Evolutionary conservation across 2,329 filamentous ascomycete genomes (phyloP).

Genomic region (Beauveria varroae): DNA sequence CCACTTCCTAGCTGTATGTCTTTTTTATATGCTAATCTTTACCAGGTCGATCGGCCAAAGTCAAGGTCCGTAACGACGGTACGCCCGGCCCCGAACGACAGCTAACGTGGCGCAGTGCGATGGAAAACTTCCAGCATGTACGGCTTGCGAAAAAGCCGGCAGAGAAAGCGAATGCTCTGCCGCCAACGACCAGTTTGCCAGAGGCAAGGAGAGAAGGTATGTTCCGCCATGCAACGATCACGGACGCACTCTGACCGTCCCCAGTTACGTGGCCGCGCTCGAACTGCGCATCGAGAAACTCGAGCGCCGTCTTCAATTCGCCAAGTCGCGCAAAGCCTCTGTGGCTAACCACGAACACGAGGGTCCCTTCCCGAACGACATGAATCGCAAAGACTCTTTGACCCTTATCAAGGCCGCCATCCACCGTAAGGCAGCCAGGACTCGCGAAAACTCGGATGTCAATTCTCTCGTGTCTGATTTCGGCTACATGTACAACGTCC

Average conservation of each 20-base stretch:
- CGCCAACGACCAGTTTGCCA: slow-evolving; percentile 90
- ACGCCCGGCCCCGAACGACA: neutral
- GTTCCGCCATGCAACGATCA: neutral
- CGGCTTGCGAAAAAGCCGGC: slow-evolving; percentile 87
- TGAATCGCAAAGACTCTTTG: slow-evolving; percentile 57
- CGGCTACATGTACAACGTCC: slow-evolving; percentile 64
- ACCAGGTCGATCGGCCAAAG: slow-evolving; percentile 77
- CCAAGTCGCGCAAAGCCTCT: slow-evolving; percentile 63
- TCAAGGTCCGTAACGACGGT: slow-evolving; percentile 53
- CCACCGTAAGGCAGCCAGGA: slow-evolving; percentile 55
- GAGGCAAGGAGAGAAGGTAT: slow-evolving; percentile 86
- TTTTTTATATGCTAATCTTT: slow-evolving; percentile 6
- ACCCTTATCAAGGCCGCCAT: slow-evolving; percentile 55
- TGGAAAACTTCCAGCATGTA: slow-evolving; percentile 90
- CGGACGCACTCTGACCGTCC: slow-evolving; percentile 11
- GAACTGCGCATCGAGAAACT: slow-evolving; percentile 85
- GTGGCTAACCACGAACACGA: slow-evolving; percentile 58
- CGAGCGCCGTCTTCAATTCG: slow-evolving; percentile 67
- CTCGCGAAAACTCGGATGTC: slow-evolving; percentile 73
- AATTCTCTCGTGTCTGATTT: slow-evolving; percentile 92
- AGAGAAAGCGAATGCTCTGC: slow-evolving; percentile 83
- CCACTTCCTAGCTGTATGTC: neutral
- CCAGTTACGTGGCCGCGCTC: slow-evolving; percentile 85
- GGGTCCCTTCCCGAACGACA: slow-evolving; percentile 26
- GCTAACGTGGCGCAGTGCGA: slow-evolving; percentile 56